Percentiles rank a stretch among this genome's conserved stretches.
Conservation (phyloP, 2,329 filamentous ascomycete species). For the Plenodomus biglobosus region DNA sequence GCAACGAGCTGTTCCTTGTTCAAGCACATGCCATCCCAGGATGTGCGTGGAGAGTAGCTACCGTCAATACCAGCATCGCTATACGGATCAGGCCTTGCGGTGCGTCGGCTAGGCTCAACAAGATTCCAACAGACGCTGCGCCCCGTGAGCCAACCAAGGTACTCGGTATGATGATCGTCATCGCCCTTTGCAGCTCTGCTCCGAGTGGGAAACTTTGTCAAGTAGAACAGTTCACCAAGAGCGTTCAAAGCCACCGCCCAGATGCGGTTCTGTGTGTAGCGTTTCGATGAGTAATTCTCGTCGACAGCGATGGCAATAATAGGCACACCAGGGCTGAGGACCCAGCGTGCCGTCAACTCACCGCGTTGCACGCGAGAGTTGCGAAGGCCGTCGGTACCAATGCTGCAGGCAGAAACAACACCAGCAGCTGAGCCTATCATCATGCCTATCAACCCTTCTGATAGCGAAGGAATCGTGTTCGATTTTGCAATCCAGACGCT, state of each 20-base stretch:
- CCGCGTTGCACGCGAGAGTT: constrained; percentile 67
- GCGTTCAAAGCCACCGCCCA: constrained; percentile 97
- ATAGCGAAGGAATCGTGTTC: constrained; percentile 67
- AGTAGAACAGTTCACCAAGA: constrained; percentile 85
- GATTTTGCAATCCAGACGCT: constrained; percentile 91
- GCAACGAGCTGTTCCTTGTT: constrained; percentile 69
- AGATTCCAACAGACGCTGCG: constrained; percentile 79
- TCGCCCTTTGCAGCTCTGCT: constrained; percentile 53
- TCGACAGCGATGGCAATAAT: constrained; percentile 84
- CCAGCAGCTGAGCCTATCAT: constrained; percentile 82
- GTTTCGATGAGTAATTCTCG: constrained; percentile 73
- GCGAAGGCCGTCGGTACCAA: constrained; percentile 64
- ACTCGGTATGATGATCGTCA: constrained; percentile 58
- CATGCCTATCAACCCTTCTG: constrained; percentile 77
- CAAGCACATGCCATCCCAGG: constrained; percentile 71
- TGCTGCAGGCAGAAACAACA: constrained; percentile 77
- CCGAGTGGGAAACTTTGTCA: constrained; percentile 68
- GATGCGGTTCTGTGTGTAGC: constrained; percentile 69
- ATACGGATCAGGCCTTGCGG: constrained; percentile 70
- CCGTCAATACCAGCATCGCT: constrained; percentile 65
- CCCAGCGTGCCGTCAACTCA: constrained; percentile 83
- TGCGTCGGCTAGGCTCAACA: constrained; percentile 74
- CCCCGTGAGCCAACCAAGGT: constrained; percentile 77
- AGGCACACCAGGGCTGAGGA: constrained; percentile 87
- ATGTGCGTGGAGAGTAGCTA: constrained; percentile 79